Evolutionary conservation across 352 stramenopile genomes (phyloP).

Genomic region (Phytophthora crassamura): DNA sequence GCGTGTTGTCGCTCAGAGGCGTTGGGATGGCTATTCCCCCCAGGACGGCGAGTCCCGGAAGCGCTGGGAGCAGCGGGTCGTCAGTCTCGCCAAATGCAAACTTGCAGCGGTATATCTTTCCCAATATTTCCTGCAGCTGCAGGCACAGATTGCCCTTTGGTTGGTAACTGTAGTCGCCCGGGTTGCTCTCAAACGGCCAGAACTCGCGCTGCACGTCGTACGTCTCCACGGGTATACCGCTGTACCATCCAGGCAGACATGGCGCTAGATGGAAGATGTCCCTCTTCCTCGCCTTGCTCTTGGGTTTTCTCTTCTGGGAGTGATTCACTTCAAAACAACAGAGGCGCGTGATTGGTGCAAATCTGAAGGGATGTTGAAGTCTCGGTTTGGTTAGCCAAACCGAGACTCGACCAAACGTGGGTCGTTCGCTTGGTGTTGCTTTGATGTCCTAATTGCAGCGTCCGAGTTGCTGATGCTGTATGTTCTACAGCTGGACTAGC

Average conservation of each 20-base stretch:
- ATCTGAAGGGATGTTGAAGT: too few relatives aligned
- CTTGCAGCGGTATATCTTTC: neutral
- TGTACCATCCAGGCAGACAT: too few relatives aligned
- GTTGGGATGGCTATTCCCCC: neutral
- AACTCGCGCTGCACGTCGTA: neutral
- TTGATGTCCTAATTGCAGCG: too few relatives aligned
- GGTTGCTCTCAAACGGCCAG: neutral
- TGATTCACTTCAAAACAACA: conserved; percentile 14
- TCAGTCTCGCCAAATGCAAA: neutral
- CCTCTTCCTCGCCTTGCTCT: too few relatives aligned
- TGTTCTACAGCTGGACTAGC: too few relatives aligned
- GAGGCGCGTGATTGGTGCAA: conserved; percentile 16
- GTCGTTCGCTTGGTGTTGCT: too few relatives aligned
- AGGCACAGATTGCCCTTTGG: neutral
- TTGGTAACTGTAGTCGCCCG: neutral
- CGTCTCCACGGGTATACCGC: neutral
- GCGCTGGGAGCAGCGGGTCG: neutral
- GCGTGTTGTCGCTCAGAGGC: neutral
- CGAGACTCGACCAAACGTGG: neutral
- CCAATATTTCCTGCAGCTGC: neutral
- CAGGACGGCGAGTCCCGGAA: neutral
- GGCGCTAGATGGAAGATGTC: too few relatives aligned
- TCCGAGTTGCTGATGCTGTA: too few relatives aligned
- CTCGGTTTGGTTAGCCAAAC: too few relatives aligned
- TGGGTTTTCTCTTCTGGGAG: neutral